Evolutionary conservation across 2,329 filamentous ascomycete species (phyloP).

Genomic region (Aspergillus spinulosporus): DNA sequence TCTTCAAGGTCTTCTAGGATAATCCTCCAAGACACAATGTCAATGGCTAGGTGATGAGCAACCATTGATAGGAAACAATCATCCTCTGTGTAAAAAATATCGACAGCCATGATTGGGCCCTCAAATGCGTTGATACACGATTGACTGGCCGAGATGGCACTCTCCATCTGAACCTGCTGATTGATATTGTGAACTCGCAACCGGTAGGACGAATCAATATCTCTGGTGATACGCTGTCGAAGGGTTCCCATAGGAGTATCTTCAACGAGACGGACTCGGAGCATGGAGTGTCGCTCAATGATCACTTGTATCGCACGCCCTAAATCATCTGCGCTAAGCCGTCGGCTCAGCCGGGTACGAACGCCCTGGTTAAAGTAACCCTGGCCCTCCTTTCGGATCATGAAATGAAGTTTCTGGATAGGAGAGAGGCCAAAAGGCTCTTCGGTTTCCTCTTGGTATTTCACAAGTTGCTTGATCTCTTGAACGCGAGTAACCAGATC

Average conservation of each 20-base stretch:
- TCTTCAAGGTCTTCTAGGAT: constrained; percentile 43
- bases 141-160: constrained; percentile 33
- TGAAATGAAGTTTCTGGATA: constrained; percentile 42
- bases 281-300: constrained; percentile 40
- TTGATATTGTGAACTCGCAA: constrained; percentile 25
- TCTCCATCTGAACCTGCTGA: constrained; percentile 25
- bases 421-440: constrained; percentile 38
- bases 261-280: constrained; percentile 35
- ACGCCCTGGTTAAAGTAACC: constrained; percentile 45
- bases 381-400: constrained; percentile 33
- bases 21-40: constrained; percentile 45
- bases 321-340: constrained; percentile 27
- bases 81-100: constrained; percentile 42
- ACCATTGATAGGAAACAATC: constrained; percentile 36
- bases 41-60: constrained; percentile 41
- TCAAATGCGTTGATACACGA: constrained; percentile 36
- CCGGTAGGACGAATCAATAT: constrained; percentile 32
- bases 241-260: constrained; percentile 20
- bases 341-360: constrained; percentile 32
- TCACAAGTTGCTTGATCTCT: constrained; percentile 30
- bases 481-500: constrained; percentile 36
- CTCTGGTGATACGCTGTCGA: constrained; percentile 33
- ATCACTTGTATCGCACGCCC: constrained; percentile 33
- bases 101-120: constrained; percentile 44
- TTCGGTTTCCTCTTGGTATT: constrained; percentile 37